Conservation (phyloP, 768 basidiomycete species). For the Termitomyces eurrhizus region DNA sequence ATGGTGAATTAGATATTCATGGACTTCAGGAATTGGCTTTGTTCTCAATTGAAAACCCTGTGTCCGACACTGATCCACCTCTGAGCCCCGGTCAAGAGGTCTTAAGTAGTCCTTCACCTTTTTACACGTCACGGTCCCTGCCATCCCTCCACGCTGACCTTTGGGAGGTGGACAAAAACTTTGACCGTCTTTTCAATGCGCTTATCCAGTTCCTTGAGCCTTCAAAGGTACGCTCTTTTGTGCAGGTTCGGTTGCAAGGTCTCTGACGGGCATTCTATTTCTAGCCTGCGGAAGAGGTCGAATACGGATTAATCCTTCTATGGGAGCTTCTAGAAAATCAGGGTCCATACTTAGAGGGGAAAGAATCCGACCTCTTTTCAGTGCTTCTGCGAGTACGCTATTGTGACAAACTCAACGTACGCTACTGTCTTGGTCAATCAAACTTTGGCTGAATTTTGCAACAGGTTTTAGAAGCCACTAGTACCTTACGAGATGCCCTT, state of each 20-base stretch:
- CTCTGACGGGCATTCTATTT: constrained; percentile 24
- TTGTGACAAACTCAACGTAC: constrained; percentile 65
- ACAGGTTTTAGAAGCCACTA: constrained; percentile 82
- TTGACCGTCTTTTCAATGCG: constrained; percentile 66
- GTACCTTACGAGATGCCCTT: constrained; percentile 72
- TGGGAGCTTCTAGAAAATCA: constrained; percentile 86
- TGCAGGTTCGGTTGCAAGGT: neutral
- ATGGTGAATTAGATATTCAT: constrained; percentile 45
- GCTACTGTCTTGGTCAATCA: constrained; percentile 19
- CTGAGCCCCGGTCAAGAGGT: constrained; percentile 47
- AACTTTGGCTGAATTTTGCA: neutral
- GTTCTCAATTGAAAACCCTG: constrained; percentile 59
- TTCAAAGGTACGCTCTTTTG: constrained; percentile 44
- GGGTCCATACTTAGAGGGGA: constrained; percentile 67
- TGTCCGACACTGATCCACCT: constrained; percentile 50
- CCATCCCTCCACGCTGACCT: constrained; percentile 50
- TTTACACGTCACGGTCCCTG: constrained; percentile 35
- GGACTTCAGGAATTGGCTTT: constrained; percentile 64
- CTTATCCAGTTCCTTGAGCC: constrained; percentile 62
- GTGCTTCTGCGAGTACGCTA: constrained; percentile 70
- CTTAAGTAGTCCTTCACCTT: constrained; percentile 57
- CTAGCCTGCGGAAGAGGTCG: constrained; percentile 62
- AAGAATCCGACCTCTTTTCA: constrained; percentile 73
- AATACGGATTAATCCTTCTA: constrained; percentile 75
- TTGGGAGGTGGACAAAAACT: constrained; percentile 71